Conservation (phyloP, 768 basidiomycete genomes). For the Naematelia aurantialba region DNA sequence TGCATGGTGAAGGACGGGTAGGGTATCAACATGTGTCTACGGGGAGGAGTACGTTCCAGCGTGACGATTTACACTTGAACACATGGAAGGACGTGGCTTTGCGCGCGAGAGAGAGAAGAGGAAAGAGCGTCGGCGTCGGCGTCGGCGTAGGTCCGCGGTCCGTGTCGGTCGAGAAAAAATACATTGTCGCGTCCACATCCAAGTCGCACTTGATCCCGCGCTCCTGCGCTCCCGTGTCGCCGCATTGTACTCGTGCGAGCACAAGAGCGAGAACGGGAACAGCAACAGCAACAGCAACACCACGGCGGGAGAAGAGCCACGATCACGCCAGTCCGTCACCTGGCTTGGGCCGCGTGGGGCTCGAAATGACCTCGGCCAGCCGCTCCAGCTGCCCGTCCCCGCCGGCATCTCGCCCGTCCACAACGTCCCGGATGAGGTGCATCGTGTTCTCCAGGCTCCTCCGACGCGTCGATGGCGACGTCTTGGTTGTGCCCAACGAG, state of each 20-base stretch:
- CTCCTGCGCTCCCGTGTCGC: too few relatives aligned
- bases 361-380: conserved; percentile 48
- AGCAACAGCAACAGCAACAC: too few relatives aligned
- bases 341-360: conserved; percentile 18
- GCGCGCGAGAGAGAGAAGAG: not conserved
- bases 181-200: not conserved
- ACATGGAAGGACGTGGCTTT: not conserved
- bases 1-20: not conserved
- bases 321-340: not conserved
- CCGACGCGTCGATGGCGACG: conserved; percentile 85
- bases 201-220: too few relatives aligned
- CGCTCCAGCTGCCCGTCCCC: conserved; percentile 48
- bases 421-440: conserved; percentile 86
- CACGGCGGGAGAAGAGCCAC: too few relatives aligned
- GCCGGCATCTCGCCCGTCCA: conserved; percentile 65
- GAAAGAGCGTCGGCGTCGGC: not conserved
- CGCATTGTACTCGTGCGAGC: too few relatives aligned
- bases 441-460: conserved; percentile 93
- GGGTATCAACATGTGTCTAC: not conserved
- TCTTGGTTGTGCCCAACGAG: conserved; percentile 90
- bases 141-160: too few relatives aligned
- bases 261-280: too few relatives aligned
- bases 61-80: not conserved
- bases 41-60: not conserved
- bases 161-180: too few relatives aligned